Evolutionary conservation across 208 protist species (phyloP), one percentile per base, ranked within the genome.

Genomic region (Leishmania tropica): DNA sequence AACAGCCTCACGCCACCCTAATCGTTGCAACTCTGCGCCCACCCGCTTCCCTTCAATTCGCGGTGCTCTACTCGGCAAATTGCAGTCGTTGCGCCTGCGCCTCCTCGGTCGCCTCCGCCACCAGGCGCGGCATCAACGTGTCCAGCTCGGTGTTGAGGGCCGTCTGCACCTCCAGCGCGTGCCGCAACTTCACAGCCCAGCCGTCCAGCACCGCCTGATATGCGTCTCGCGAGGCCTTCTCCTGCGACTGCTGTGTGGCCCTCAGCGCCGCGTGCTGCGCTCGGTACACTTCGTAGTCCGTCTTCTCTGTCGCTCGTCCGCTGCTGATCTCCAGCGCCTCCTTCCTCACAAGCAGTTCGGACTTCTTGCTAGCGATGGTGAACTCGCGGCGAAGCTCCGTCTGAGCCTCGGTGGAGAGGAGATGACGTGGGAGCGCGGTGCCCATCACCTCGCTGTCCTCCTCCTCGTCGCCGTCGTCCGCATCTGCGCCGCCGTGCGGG

Each of bases 291-390:
- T 89, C 81, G 71, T 89, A 96, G 79, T 94, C 88, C 21, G 87
- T 85, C 42, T 83, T 91, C 13, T 83, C 76, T 24, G 81, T 72
- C 65, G 65, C 88, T 75, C 84, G 82, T 76, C 80, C 87, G 84
- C 79, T 93, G 86, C 87, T 94, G 78, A 92, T 90, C 84, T 96
- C 89, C 45, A 96, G 86, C 1, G 90, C 95, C 84, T 97, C 93
- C 81, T 91, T 96, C 83, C 90, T 92, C 71, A 87, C 53, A 76
- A 93, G 89, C 72, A 97, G 81, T 72, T 93, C 87, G 19, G 79
- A 76, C 81, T 94, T 94, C 64, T 89, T 89, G 24, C 75, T 65
- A 3, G 88, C 92, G 28, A 87, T 73, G n/a, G 81, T 72, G 71
- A 97, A 88, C 47, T 79, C 83, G 47, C 84, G 86, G 0, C 79